phyloP scores from a whole-genome alignment of 139 green algal genomes.

The Haematococcus lacustris region DNA sequence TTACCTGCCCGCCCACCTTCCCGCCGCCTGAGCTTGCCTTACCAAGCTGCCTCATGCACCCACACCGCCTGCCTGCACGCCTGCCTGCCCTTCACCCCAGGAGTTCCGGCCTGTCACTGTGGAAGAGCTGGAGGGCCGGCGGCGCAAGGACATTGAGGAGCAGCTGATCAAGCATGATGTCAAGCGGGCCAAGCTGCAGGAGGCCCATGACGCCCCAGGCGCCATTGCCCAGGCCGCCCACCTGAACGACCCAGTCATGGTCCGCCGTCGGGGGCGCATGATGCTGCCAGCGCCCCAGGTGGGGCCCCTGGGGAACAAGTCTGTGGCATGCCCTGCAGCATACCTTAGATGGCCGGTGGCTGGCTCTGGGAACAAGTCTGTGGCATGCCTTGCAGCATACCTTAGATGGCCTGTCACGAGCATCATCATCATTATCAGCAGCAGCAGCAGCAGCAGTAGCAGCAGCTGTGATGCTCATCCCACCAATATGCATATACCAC shows the following conservation, averaged over 20 bases:
- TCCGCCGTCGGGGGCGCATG: conserved; percentile 69
- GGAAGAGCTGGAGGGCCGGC: conserved; percentile 85
- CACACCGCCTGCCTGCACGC: too few species aligned
- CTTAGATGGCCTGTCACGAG: too few species aligned
- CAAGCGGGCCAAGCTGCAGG: conserved; percentile 60
- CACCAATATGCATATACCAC: too few species aligned
- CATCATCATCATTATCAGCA: too few species aligned
- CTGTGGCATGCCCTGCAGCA: neutral
- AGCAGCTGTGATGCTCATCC: too few species aligned
- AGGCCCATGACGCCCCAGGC: conserved; percentile 15
- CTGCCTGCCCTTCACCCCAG: too few species aligned
- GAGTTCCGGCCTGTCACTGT: conserved; percentile 83
- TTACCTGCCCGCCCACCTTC: too few species aligned
- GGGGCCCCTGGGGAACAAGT: neutral
- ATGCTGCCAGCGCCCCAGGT: conserved; percentile 83
- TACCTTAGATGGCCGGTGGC: too few species aligned
- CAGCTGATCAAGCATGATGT: conserved; percentile 77
- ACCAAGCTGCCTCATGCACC: too few species aligned
- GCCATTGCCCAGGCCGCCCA: conserved; percentile 56
- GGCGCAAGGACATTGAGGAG: conserved; percentile 82
- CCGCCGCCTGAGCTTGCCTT: too few species aligned
- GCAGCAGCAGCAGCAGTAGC: too few species aligned
- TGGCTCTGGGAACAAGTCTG: neutral
- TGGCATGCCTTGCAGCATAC: neutral
- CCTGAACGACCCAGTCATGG: conserved; percentile 59